Evolutionary conservation across 441 rosid genomes (phyloP).

Genomic region (Oxalis stricta): DNA sequence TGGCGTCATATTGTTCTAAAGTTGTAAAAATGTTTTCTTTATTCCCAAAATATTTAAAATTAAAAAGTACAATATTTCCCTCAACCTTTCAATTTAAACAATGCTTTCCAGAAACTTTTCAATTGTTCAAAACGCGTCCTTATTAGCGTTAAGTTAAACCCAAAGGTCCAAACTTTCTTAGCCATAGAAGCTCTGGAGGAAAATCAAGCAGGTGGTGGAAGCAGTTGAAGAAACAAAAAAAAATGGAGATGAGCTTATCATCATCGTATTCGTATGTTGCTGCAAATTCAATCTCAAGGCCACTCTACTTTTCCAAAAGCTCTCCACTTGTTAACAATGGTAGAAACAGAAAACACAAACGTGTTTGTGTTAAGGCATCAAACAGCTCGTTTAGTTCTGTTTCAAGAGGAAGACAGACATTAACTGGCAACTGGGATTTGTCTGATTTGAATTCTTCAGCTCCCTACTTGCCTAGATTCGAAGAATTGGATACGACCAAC

Average conservation of each 20-base stretch:
- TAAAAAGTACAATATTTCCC: too few relatives aligned
- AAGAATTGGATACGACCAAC: slow-evolving; percentile 76
- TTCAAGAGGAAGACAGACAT: slow-evolving; percentile 17
- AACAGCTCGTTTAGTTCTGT: slow-evolving; percentile 10
- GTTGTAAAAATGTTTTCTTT: too few relatives aligned
- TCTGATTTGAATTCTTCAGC: slow-evolving; percentile 26
- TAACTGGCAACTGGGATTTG: slow-evolving; percentile 63
- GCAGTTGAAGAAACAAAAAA: background rate
- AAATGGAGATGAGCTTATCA: slow-evolving; percentile 28
- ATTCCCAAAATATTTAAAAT: too few relatives aligned
- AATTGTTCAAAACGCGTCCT: too few relatives aligned
- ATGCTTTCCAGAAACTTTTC: too few relatives aligned
- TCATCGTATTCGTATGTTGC: too few relatives aligned
- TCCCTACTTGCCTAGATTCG: slow-evolving; percentile 53
- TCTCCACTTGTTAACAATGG: slow-evolving; percentile 4
- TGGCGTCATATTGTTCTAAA: too few relatives aligned
- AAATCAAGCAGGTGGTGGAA: background rate
- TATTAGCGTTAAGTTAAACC: too few relatives aligned
- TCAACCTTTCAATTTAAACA: too few relatives aligned
- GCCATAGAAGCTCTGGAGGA: too few relatives aligned
- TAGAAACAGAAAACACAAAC: slow-evolving; percentile 12
- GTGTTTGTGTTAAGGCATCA: slow-evolving; percentile 29
- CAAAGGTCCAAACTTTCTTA: too few relatives aligned
- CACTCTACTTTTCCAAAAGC: slow-evolving; percentile 16
- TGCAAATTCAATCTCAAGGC: slow-evolving; percentile 14